Percentiles rank a stretch among this genome's conserved stretches.
Evolutionary conservation across 768 basidiomycete species (phyloP).

Genomic region (Leccinum ochraceum): DNA sequence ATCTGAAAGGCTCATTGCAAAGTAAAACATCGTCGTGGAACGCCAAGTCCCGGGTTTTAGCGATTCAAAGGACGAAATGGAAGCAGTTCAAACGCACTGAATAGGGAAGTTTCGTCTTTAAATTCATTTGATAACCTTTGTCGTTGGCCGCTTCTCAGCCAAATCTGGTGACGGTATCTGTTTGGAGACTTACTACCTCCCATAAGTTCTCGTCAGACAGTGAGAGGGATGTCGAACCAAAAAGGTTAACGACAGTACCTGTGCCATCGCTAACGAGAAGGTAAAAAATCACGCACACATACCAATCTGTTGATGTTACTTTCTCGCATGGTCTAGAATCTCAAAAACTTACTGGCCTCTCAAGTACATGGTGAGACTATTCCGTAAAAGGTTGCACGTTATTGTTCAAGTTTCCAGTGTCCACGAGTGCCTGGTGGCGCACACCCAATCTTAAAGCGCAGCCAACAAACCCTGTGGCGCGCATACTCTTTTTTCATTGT

Average conservation of each 20-base stretch:
- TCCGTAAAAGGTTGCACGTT: conserved; percentile 17
- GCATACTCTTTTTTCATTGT: background rate
- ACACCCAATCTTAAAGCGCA: conserved; percentile 12
- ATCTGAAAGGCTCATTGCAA: conserved; percentile 2
- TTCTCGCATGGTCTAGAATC: conserved; percentile 1
- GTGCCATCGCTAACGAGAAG: background rate
- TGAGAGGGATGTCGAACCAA: background rate
- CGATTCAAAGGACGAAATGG: background rate
- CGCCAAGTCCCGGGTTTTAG: background rate
- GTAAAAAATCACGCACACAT: background rate
- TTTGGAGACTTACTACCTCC: background rate
- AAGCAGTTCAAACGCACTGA: conserved; percentile 2
- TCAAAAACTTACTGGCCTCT: conserved; percentile 19
- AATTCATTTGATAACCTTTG: background rate
- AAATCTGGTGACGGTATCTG: background rate
- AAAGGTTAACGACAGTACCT: background rate
- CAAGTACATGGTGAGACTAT: conserved; percentile 1
- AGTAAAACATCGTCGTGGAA: conserved; percentile 1
- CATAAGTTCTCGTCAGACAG: background rate
- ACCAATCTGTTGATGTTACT: background rate
- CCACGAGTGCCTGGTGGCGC: conserved; percentile 18
- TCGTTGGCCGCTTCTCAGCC: background rate
- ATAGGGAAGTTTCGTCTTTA: background rate
- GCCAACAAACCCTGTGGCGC: conserved; percentile 25
- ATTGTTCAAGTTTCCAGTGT: conserved; percentile 10